These are phyloP conservation scores for Diplosphaera chodatii DNA, from an alignment of 139 green algal genomes.

Conservation along the genomic window DNA sequence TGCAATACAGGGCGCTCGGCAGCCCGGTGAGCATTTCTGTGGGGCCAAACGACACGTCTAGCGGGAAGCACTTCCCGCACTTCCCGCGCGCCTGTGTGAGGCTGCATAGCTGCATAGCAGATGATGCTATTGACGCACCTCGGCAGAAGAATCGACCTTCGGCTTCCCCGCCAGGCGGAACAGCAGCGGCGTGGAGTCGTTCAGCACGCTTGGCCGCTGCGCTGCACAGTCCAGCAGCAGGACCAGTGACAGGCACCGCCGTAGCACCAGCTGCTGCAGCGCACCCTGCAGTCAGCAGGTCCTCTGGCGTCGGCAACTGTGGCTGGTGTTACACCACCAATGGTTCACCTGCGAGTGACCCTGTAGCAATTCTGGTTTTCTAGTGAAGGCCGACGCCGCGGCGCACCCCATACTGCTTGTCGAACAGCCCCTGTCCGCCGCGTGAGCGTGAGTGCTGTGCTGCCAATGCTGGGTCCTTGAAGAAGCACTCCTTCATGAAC, in stretches of 20 bases:
- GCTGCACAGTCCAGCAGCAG: constrained; percentile 63
- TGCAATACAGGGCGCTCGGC: no score
- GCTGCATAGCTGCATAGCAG: no score
- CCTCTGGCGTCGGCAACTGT: no score
- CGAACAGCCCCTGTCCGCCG: constrained; percentile 20
- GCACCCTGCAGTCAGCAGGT: constrained; percentile 31
- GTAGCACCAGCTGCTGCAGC: constrained; percentile 52
- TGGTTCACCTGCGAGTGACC: no score
- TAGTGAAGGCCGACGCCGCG: no score
- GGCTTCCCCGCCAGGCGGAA: constrained; percentile 40
- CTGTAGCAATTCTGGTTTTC: no score
- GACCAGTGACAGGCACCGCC: constrained; percentile 71
- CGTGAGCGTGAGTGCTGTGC: constrained; percentile 17
- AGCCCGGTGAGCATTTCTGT: no score
- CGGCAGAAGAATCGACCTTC: constrained; percentile 48
- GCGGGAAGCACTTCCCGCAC: no score
- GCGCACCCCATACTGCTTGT: constrained; percentile 49
- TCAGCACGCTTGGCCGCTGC: constrained; percentile 6
- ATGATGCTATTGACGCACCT: constrained; percentile 28
- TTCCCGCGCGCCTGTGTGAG: no score
- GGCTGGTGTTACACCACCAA: no score
- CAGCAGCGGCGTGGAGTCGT: constrained; percentile 37
- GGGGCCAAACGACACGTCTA: no score
- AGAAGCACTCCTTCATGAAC: constrained; percentile 39
- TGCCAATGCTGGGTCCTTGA: constrained; percentile 47